A percentile compares a stretch with the other conserved stretches of the same genome.
Conservation (phyloP, 345 rosid genomes). For the Streptanthus diversifolius region DNA sequence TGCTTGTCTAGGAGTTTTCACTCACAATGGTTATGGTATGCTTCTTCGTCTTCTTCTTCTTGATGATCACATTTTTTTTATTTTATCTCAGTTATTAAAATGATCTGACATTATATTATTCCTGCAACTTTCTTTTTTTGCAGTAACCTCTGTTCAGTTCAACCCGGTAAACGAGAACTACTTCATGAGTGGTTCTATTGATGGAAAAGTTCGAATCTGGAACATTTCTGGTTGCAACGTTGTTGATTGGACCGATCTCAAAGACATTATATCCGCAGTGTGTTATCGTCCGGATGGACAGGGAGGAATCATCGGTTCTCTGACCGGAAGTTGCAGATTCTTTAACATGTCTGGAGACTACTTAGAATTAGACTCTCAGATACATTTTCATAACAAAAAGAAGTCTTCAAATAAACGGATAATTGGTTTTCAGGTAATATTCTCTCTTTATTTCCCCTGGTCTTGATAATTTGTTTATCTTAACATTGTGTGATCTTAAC, state of each 20-base stretch:
- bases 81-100: not conserved
- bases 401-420: slow-evolving; percentile 67
- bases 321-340: slow-evolving; percentile 57
- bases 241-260: slow-evolving; percentile 72
- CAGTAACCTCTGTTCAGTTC: slow-evolving; percentile 83
- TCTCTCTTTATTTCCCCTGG: not conserved
- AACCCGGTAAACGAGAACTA: slow-evolving; percentile 65
- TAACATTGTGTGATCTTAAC: slow-evolving; percentile 9
- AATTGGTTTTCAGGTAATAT: slow-evolving; percentile 71
- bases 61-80: not conserved
- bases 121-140: slow-evolving; percentile 21
- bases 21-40: slow-evolving; percentile 75
- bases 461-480: not conserved
- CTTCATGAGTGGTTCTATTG: slow-evolving; percentile 85
- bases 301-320: slow-evolving; percentile 55
- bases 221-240: slow-evolving; percentile 57
- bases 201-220: slow-evolving; percentile 87
- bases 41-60: slow-evolving; percentile 24
- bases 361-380: slow-evolving; percentile 68
- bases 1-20: slow-evolving; percentile 56
- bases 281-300: slow-evolving; percentile 82
- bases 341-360: slow-evolving; percentile 52
- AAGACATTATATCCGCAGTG: slow-evolving; percentile 77
- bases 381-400: slow-evolving; percentile 57
- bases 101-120: slow-evolving; percentile 14